Conservation (phyloP, 352 stramenopile genomes). For the Globisporangium abappressorium region DNA sequence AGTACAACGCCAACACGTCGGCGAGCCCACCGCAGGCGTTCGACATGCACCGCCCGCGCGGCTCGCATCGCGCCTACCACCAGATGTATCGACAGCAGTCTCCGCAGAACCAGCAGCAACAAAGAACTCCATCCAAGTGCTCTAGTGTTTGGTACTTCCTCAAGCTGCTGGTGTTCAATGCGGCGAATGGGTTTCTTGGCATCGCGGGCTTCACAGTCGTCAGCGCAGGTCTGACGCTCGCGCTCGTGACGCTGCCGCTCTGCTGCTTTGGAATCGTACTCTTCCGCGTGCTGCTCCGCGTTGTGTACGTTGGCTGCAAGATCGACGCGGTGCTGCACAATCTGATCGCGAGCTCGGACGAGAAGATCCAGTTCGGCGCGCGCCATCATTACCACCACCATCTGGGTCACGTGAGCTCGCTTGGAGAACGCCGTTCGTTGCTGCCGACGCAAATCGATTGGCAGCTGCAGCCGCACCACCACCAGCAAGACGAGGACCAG, state of each 20-base stretch:
- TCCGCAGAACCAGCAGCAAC: not conserved
- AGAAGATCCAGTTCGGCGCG: constrained; percentile 30
- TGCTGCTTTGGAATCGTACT: constrained; percentile 54
- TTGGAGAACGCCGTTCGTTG: constrained; percentile 28
- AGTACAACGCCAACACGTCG: not conserved
- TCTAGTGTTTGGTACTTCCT: constrained; percentile 8
- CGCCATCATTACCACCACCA: constrained; percentile 21
- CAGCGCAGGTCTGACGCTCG: constrained; percentile 19
- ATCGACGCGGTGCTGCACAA: constrained; percentile 55
- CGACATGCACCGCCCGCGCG: constrained; percentile 13
- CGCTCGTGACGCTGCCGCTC: constrained; percentile 41
- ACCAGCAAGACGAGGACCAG: constrained; percentile 14
- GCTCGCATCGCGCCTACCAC: constrained; percentile 13
- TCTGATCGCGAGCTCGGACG: constrained; percentile 25
- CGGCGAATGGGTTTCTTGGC: constrained; percentile 17
- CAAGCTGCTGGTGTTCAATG: constrained; percentile 24
- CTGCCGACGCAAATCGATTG: constrained; percentile 32
- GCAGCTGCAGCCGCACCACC: constrained; percentile 13
- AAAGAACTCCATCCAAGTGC: not conserved
- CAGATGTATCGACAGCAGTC: constrained; percentile 10
- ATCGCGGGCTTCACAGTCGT: constrained; percentile 13
- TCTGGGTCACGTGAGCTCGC: not conserved
- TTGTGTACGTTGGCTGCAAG: constrained; percentile 37
- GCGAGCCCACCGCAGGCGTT: not conserved
- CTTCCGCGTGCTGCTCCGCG: constrained; percentile 37